Conservation (phyloP, 306 rosid genomes). For the Quillaja saponaria region DNA sequence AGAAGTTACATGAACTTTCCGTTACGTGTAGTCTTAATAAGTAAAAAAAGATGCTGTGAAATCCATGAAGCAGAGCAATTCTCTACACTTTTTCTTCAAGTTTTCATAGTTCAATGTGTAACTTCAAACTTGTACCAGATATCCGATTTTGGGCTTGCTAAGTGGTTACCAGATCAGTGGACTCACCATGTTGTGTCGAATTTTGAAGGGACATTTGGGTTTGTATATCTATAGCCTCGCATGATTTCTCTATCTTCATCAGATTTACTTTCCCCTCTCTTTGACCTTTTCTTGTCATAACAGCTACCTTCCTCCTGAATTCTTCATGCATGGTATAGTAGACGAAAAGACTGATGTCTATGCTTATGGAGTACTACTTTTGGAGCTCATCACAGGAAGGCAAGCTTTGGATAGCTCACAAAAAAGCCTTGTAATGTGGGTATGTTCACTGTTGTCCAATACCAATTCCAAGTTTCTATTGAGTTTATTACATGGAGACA, state of each 20-base stretch:
- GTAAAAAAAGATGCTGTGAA: too few species aligned
- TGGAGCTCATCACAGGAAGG: constrained; percentile 87
- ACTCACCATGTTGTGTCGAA: constrained; percentile 88
- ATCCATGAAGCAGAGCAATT: too few species aligned
- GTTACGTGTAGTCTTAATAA: too few species aligned
- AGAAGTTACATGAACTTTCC: too few species aligned
- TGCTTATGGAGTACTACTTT: constrained; percentile 84
- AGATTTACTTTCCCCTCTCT: constrained; percentile 14
- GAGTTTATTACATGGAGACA: constrained; percentile 15
- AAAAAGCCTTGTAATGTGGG: constrained; percentile 96
- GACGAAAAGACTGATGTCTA: constrained; percentile 96
- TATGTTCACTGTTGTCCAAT: constrained; percentile 36
- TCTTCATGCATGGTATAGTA: constrained; percentile 96
- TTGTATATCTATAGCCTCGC: constrained; percentile 36
- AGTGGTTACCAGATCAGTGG: constrained; percentile 98
- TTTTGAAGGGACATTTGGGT: constrained; percentile 99
- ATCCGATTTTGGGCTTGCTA: constrained; percentile 94
- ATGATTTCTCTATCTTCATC: background rate
- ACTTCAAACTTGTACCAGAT: constrained; percentile 56
- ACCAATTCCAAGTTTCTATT: background rate
- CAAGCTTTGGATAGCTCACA: constrained; percentile 91
- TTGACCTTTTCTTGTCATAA: constrained; percentile 27
- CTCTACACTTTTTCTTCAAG: too few species aligned
- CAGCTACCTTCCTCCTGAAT: constrained; percentile 99
- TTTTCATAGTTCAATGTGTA: constrained; percentile 1